These are phyloP conservation scores for Pseudoneurospora amorphoporcata DNA, from an alignment of 495 filamentous ascomycete genomes.

Conservation along the genomic window DNA sequence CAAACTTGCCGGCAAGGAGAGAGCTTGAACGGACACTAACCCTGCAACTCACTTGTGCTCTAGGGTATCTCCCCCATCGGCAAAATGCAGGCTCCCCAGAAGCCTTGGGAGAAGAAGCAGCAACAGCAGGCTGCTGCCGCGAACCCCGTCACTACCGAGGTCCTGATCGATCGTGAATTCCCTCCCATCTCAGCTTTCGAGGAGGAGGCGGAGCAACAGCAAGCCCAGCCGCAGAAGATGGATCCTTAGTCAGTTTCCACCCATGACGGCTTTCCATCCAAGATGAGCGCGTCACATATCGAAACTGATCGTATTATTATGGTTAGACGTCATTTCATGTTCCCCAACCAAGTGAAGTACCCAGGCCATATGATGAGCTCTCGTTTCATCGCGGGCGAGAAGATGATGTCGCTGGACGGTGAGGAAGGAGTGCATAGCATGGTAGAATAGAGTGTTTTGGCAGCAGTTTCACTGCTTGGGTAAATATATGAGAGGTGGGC, in stretches of 20 bases:
- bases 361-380: background rate
- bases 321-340: background rate
- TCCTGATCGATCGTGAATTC: slow-evolving; percentile 15
- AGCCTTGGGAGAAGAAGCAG: slow-evolving; percentile 28
- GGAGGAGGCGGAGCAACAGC: background rate
- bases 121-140: background rate
- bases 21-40: background rate
- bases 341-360: background rate
- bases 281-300: background rate
- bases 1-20: background rate
- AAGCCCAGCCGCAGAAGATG: background rate
- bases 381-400: background rate
- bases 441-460: background rate
- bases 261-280: background rate
- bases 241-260: background rate
- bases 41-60: background rate
- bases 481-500: background rate
- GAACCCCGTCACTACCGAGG: background rate
- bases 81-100: slow-evolving; percentile 23
- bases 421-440: background rate
- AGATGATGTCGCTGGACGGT: background rate
- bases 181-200: slow-evolving; percentile 9
- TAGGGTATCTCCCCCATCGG: slow-evolving; percentile 24
- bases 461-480: background rate
- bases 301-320: background rate